Conservation (phyloP, 495 filamentous ascomycete genomes). For the Massariosphaeria phaeospora region DNA sequence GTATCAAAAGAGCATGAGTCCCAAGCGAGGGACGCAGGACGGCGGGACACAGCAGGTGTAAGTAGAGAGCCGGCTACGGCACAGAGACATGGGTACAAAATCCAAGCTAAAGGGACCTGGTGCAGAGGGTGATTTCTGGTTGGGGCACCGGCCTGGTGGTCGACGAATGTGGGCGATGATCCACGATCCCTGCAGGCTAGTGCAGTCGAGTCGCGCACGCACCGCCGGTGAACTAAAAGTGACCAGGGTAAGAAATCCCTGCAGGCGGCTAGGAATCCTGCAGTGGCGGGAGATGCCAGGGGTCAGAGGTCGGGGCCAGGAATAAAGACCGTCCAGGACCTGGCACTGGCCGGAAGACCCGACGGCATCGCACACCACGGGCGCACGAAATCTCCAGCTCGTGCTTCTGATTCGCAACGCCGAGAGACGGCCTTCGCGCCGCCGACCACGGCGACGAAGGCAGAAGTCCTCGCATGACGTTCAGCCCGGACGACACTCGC, state of each 20-base stretch:
- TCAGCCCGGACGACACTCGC: background rate
- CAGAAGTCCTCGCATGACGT: background rate
- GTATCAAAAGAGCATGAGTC: slow-evolving; percentile 13
- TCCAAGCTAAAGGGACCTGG: background rate
- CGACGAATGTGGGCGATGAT: slow-evolving; percentile 17
- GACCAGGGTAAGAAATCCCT: background rate
- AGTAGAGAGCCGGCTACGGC: slow-evolving; percentile 14
- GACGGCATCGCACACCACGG: slow-evolving; percentile 7
- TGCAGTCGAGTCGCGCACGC: background rate
- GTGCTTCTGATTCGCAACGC: slow-evolving; percentile 13
- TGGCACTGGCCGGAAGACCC: slow-evolving; percentile 16
- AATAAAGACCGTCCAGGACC: slow-evolving; percentile 11
- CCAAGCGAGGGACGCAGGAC: slow-evolving; percentile 8
- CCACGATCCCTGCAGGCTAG: slow-evolving; percentile 19
- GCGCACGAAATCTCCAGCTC: background rate
- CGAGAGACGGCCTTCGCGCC: slow-evolving; percentile 4
- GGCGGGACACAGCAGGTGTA: slow-evolving; percentile 23
- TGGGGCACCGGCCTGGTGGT: slow-evolving; percentile 16
- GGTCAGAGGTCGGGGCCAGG: slow-evolving; percentile 12
- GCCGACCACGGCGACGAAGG: background rate
- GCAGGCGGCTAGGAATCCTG: background rate
- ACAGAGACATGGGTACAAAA: slow-evolving; percentile 1
- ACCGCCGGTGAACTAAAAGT: slow-evolving; percentile 6
- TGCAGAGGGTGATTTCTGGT: slow-evolving; percentile 14
- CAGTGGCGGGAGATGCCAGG: slow-evolving; percentile 9